These are phyloP conservation scores for Backusella circina DNA, from an alignment of 192 early-diverging fungal species.

Conservation along the genomic window DNA sequence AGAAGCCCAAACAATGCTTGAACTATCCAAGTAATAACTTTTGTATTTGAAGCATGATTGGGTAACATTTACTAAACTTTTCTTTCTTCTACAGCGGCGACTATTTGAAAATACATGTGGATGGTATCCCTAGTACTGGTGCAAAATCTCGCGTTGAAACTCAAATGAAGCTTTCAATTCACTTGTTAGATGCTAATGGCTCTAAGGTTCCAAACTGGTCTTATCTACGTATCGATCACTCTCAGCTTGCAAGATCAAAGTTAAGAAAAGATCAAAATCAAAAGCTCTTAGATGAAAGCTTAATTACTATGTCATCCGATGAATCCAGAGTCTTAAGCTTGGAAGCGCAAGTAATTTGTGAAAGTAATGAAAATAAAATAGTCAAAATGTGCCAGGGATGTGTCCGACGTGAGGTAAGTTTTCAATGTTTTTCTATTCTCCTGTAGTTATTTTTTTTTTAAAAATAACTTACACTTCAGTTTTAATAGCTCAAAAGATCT, in stretches of 20 bases:
- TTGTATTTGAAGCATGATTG: neutral
- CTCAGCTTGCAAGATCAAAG: constrained; percentile 55
- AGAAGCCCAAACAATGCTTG: neutral
- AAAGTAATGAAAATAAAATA: constrained; percentile 81
- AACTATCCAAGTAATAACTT: neutral
- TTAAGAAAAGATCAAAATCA: neutral
- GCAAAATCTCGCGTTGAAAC: constrained; percentile 92
- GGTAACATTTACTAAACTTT: neutral
- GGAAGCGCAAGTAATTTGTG: constrained; percentile 81
- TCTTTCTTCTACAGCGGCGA: neutral
- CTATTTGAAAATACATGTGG: constrained; percentile 10
- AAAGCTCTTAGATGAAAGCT: constrained; percentile 11
- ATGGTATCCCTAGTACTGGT: constrained; percentile 47
- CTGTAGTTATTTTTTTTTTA: neutral
- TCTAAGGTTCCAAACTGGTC: constrained; percentile 74
- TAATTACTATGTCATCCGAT: constrained; percentile 19
- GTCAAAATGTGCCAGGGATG: constrained; percentile 73
- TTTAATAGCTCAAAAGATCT: constrained; percentile 51
- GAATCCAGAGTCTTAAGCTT: constrained; percentile 54
- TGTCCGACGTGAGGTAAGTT: constrained; percentile 66
- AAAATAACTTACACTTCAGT: neutral
- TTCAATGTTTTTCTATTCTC: neutral
- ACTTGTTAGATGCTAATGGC: constrained; percentile 67
- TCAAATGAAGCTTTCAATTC: constrained; percentile 89
- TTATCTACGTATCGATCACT: constrained; percentile 82